These are phyloP conservation scores for Lachnellula hyalina DNA, from an alignment of 2,329 filamentous ascomycete genomes.

Conservation along the genomic window DNA sequence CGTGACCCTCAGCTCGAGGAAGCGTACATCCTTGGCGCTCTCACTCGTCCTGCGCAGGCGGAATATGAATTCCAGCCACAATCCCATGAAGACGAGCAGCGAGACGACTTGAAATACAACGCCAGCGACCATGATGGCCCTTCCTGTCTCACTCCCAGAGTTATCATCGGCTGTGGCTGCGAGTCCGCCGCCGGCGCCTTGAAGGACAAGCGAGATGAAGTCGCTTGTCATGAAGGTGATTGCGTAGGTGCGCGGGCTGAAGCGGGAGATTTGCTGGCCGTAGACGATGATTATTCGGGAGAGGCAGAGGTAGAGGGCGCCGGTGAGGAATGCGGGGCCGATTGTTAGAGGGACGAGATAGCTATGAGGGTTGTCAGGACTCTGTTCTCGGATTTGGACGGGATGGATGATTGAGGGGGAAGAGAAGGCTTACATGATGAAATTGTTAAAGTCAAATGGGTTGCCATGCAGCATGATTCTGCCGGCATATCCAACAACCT, in stretches of 20 bases:
- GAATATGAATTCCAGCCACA: slow-evolving; percentile 9
- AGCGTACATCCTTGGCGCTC: neutral
- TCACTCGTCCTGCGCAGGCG: neutral
- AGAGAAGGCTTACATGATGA: slow-evolving; percentile 40
- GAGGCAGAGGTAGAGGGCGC: slow-evolving; percentile 56
- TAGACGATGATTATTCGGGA: slow-evolving; percentile 40
- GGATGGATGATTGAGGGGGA: no score
- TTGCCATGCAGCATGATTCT: slow-evolving; percentile 49
- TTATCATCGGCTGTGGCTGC: slow-evolving; percentile 28
- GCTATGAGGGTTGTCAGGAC: neutral
- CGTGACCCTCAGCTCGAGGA: neutral
- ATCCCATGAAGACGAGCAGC: slow-evolving; percentile 31
- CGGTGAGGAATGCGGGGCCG: slow-evolving; percentile 56
- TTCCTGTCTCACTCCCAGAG: slow-evolving; percentile 36
- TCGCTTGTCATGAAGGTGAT: slow-evolving; percentile 56
- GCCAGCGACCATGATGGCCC: slow-evolving; percentile 52
- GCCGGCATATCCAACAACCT: slow-evolving; percentile 53
- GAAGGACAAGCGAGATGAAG: slow-evolving; percentile 51
- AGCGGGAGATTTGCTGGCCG: slow-evolving; percentile 39
- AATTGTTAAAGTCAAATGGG: slow-evolving; percentile 39
- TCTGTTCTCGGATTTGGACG: no score
- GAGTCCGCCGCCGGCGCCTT: slow-evolving; percentile 50
- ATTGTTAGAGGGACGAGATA: slow-evolving; percentile 53
- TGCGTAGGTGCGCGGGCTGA: slow-evolving; percentile 40
- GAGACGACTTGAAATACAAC: slow-evolving; percentile 51